Percentiles rank a stretch among this genome's conserved stretches.
phyloP scores from a whole-genome alignment of 345 rosid species.

The Camelina hispida region DNA sequence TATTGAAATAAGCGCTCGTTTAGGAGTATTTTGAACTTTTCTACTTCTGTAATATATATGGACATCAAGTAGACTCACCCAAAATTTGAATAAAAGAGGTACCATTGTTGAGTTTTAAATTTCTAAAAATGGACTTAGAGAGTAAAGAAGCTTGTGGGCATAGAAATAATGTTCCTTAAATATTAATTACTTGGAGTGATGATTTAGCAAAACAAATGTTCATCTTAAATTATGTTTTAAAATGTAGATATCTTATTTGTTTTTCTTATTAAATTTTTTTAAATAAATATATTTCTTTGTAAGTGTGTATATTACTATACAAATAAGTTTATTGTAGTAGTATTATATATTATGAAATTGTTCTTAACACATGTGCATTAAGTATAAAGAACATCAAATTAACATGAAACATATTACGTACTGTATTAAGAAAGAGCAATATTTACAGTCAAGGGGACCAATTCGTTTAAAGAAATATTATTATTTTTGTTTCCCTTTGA shows the following conservation, averaged over 20 bases:
- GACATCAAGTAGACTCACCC: background rate
- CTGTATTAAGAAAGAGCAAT: background rate
- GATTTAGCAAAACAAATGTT: too few species aligned
- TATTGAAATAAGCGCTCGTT: constrained; percentile 16
- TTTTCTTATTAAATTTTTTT: background rate
- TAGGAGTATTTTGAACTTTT: background rate
- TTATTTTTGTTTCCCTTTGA: constrained; percentile 2
- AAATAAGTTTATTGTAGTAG: background rate
- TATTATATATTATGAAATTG: background rate
- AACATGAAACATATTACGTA: background rate
- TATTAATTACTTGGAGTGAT: too few species aligned
- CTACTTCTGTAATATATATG: constrained; percentile 23
- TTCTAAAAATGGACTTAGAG: background rate
- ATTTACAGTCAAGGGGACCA: constrained; percentile 37
- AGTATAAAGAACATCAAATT: background rate
- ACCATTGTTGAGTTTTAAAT: background rate
- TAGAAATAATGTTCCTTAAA: too few species aligned
- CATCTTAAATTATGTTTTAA: too few species aligned
- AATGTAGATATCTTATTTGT: too few species aligned
- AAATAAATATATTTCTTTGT: too few species aligned
- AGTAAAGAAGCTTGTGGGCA: constrained; percentile 1
- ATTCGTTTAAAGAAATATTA: constrained; percentile 11
- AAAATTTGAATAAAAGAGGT: background rate
- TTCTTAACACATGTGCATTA: background rate
- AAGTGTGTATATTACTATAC: too few species aligned